Evolutionary conservation across 805 yeast genomes (phyloP), one percentile per base, ranked within the genome.

Genomic region (Metschnikowia sp.): DNA sequence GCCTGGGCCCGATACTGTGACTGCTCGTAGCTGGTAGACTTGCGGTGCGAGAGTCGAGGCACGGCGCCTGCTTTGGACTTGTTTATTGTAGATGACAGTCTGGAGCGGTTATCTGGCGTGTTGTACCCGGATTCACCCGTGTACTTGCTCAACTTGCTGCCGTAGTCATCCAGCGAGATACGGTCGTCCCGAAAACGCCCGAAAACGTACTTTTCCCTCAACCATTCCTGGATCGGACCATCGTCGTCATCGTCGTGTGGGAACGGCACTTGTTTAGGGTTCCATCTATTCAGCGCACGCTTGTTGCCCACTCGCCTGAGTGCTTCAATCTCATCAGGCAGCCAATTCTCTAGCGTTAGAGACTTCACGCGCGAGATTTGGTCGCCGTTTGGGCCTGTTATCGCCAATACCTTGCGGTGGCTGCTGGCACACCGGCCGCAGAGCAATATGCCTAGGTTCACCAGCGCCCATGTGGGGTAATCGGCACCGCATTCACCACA

Each of bases 351-450:
- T 61, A 85, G 70, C 5, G 90, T 81, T 45, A 88, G 68, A 0
- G 91, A 84, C 58, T 86, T 86, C 8, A 87, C 88, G 42, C 72
- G 67, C 5, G 91, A 83, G 10, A 83, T 65, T 15, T 54, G 55
- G 29, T 56, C 58, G 36, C 81, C 81, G 2, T 73, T 56, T 0
- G 89, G 87, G 0, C 68, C 69, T 22, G 43, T 31, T 13, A 30
- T 39, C 9, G 52, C 41, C 19, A 72, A 60, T 37, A 87, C 70
- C 47, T 78, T 77, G 50, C 88, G 72, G 64, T 88, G 96, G 32
- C 83, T 75, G 3, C 88, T 81, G 8, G 95, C 92, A 74, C 96
- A 88, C 54, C 94, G 71, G 12, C 94, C 94, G 69, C 96, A 88
- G 13, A 88, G 69, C 49, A 88, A 82, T 4, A 87, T 68, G 28